Base-by-base conservation (phyloP, 495 filamentous ascomycete genomes). In the Daldinia grandis region DNA sequence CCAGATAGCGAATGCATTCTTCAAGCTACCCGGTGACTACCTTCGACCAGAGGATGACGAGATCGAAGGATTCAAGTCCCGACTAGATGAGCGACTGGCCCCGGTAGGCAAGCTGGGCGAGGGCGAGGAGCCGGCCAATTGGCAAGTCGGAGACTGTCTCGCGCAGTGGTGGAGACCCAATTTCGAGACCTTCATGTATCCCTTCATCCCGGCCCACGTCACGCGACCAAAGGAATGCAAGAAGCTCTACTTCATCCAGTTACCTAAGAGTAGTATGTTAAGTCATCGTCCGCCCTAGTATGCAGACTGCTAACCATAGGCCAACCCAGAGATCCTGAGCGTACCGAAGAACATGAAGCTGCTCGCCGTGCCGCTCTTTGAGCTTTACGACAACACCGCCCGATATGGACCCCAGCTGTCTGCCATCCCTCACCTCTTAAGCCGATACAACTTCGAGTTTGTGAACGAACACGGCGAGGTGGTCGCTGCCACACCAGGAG, bases 331-430 rank as follows among this genome's bases (percentile, higher is more conserved):
- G 84, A 91, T 98, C n/a, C 87, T 99, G 49, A 93, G 90, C 73
- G 96, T 98, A 17, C 95, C 95, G 1, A 99, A 99, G 86, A 99
- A 99, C 82, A 98, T 99, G 95, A 99, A 99, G 78, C 87, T 99
- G 6, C 89, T 99, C 25, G 95, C 95, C 10, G 95, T 99, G 2
- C 95, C 95, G 4, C 85, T 99, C 0, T 99, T 98, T 80, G 95
- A 99, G 81, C 87, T 99, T 19, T 99, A 98, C 82, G 95, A 98
- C 76, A 99, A 99, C 81, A 97, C 93, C 1, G 91, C 90, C 3
- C 84, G 95, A 65, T 99, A 99, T 76, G 95, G 95, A 0, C 95
- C 95, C 4, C 95, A 99, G 78, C 88, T 99, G 4, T 96, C 93
- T 0, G 95, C 95, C 2, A 98, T 99, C 50, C 95, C 95, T 7